Conservation (phyloP, 257 asterid genomes). For the Schizonepeta tenuifolia region DNA sequence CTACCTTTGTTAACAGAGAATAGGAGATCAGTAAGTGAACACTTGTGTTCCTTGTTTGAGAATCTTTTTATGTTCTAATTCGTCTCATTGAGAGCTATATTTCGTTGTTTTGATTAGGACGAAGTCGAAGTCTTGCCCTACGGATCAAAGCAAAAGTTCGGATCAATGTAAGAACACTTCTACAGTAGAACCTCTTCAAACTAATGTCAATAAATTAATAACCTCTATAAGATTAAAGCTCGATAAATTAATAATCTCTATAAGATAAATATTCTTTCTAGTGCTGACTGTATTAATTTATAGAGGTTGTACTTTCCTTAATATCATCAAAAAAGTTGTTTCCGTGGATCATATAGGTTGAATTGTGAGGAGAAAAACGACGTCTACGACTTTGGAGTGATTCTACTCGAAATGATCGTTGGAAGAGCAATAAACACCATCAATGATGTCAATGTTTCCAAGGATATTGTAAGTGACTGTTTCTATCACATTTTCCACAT, state of each 20-base stretch:
- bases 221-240: too few species aligned
- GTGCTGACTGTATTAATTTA: too few species aligned
- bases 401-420: constrained; percentile 73
- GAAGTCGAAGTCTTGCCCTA: constrained; percentile 31
- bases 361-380: constrained; percentile 55
- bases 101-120: constrained; percentile 43
- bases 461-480: constrained; percentile 60
- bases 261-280: too few species aligned
- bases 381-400: constrained; percentile 80
- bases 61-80: background rate
- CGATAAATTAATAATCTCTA: too few species aligned
- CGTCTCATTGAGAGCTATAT: background rate
- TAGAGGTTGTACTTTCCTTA: background rate
- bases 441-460: constrained; percentile 54
- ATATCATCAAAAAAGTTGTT: background rate
- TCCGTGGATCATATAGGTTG: constrained; percentile 38
- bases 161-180: constrained; percentile 46
- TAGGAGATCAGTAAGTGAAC: constrained; percentile 48
- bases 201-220: too few species aligned
- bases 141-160: constrained; percentile 56
- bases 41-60: background rate
- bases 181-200: too few species aligned
- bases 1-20: constrained; percentile 59
- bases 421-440: constrained; percentile 60
- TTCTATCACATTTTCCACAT: background rate